phyloP scores from a whole-genome alignment of 1,284 basidiomycete genomes.

The Rhodotorula sp. region DNA sequence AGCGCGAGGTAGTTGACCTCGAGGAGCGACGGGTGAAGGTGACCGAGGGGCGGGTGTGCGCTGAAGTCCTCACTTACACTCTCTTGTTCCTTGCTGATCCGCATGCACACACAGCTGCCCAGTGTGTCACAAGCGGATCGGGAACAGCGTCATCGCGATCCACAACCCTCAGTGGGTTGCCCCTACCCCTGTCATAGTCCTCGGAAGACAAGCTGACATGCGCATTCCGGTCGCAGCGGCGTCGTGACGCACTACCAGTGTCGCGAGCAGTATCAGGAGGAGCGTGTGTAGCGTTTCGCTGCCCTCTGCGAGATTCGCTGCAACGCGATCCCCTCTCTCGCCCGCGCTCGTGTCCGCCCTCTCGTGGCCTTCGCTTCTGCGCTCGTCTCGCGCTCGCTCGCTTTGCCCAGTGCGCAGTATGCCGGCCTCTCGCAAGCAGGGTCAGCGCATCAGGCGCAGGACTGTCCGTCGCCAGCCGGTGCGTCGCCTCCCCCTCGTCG shows the following conservation, averaged over 20 bases:
- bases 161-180: conserved; percentile 70
- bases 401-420: too few relatives aligned
- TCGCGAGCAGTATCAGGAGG: conserved; percentile 33
- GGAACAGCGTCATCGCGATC: conserved; percentile 91
- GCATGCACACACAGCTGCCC: conserved; percentile 68
- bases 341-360: too few relatives aligned
- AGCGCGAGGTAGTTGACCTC: conserved; percentile 68
- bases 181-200: conserved; percentile 16
- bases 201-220: conserved; percentile 8
- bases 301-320: background rate
- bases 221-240: conserved; percentile 59
- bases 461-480: too few relatives aligned
- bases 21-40: conserved; percentile 84
- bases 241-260: conserved; percentile 94
- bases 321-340: too few relatives aligned
- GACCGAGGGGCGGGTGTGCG: conserved; percentile 84
- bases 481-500: too few relatives aligned
- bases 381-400: too few relatives aligned
- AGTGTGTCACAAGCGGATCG: conserved; percentile 91
- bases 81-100: background rate
- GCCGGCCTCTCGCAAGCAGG: too few relatives aligned
- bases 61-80: conserved; percentile 27
- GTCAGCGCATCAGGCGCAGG: too few relatives aligned
- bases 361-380: too few relatives aligned
- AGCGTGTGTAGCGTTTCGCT: background rate